Conservation (phyloP, 148 eudicot genomes). For the Gaultheria prostrata region DNA sequence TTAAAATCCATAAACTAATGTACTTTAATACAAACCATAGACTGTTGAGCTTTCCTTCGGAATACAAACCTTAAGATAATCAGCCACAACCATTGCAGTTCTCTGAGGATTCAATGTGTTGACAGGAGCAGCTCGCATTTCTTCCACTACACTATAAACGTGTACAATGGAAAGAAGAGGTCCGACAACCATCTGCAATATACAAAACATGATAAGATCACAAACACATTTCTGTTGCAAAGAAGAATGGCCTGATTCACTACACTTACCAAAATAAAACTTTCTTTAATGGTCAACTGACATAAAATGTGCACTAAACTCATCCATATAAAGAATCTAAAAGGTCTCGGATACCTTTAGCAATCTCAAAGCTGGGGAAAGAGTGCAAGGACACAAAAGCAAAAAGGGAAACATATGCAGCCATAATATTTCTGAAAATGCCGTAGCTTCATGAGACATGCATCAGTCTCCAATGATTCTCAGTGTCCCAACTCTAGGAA, state of each 20-base stretch:
- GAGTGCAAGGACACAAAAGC: not conserved
- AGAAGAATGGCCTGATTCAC: not conserved
- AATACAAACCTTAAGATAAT: conserved; percentile 68
- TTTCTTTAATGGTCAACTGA: not conserved
- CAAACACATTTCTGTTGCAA: not conserved
- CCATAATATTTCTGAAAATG: not conserved
- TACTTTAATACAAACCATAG: too few species aligned
- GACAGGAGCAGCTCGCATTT: conserved; percentile 95
- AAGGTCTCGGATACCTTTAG: not conserved
- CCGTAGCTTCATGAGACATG: not conserved
- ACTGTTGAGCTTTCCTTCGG: not conserved
- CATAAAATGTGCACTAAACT: not conserved
- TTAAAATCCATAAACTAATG: not conserved
- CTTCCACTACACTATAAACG: conserved; percentile 74
- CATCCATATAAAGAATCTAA: not conserved
- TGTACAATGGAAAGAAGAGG: conserved; percentile 76
- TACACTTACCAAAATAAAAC: not conserved
- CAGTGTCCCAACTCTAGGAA: not conserved
- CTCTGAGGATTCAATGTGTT: conserved; percentile 92
- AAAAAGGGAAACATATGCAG: not conserved
- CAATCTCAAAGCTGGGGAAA: not conserved
- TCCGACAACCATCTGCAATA: conserved; percentile 73
- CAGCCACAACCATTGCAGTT: conserved; percentile 86
- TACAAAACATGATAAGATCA: conserved; percentile 7
- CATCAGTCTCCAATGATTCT: not conserved